Evolutionary conservation across 495 filamentous ascomycete genomes (phyloP), one percentile per base, ranked within the genome.

Genomic region (Clavariopsis aquatica): DNA sequence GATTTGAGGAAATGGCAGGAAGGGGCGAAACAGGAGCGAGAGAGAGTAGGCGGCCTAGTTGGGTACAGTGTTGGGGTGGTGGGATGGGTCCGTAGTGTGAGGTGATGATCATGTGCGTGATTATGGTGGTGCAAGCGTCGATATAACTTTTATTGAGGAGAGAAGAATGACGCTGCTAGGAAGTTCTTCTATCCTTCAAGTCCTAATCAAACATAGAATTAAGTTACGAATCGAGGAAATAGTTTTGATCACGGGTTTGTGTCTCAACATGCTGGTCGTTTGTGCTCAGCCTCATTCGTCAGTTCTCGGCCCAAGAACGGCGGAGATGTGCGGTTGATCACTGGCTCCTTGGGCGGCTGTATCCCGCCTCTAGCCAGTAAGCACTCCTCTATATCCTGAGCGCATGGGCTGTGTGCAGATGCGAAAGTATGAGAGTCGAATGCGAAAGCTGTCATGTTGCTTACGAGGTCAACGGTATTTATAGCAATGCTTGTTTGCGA

Each of bases 31-130:
- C 77, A 71, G 59, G 91, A 96, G 73, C 82, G 80, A 34, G 81
- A 82, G 66, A 84, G 94, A 66, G 70, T 98, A 53, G 84, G 87
- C 49, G 83, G 82, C 55, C 72, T 96, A 65, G 89, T 94, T 12
- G 92, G 92, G 34, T 96, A 91, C 71, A 93, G 90, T 76, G 81
- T 85, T 53, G 94, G 94, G 56, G 90, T 98, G 20, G 84, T 94
- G n/a, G 87, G 86, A 29, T 98, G 94, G 74, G 77, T 97, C 71
- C 82, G 92, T 70, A 92, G 88, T 69, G 80, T 67, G 45, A 57
- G 74, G 46, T 71, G 24, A 54, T 41, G 36, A 59, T n/a, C n/a
- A n/a, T n/a, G 17, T 19, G 26, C 12, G 19, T 26, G 13, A 29
- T 31, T 29, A 6, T 15, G 47, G 26, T 49, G n/a, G n/a, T n/a